phyloP scores from a whole-genome alignment of 306 rosid genomes.

The Castanopsis chinensis region DNA sequence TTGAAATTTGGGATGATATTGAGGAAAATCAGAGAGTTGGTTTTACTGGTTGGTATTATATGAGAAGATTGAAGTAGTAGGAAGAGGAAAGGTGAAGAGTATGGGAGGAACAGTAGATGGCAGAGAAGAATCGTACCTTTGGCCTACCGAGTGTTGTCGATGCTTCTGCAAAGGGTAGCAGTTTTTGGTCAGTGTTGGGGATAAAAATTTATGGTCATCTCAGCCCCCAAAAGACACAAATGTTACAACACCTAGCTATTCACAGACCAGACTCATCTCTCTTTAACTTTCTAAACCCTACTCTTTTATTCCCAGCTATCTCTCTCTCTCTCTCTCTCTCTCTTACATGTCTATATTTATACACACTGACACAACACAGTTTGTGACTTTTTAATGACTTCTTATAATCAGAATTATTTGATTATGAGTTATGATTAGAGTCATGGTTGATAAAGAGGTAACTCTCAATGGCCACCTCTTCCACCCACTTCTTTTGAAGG shows the following conservation, averaged over 20 bases:
- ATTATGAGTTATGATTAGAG: slow-evolving; percentile 50
- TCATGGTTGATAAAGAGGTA: slow-evolving; percentile 39
- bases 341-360: background rate
- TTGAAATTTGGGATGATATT: slow-evolving; percentile 31
- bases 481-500: slow-evolving; percentile 52
- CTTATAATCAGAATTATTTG: slow-evolving; percentile 8
- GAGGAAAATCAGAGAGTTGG: slow-evolving; percentile 19
- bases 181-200: slow-evolving; percentile 46
- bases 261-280: slow-evolving; percentile 20
- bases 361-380: background rate
- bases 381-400: background rate
- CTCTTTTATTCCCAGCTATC: slow-evolving; percentile 10
- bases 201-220: slow-evolving; percentile 42
- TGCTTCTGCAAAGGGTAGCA: slow-evolving; percentile 63
- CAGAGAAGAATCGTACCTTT: slow-evolving; percentile 39
- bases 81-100: background rate
- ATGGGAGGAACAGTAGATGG: slow-evolving; percentile 10
- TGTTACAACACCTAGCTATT: slow-evolving; percentile 22
- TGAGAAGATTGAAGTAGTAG: slow-evolving; percentile 19
- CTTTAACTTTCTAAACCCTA: slow-evolving; percentile 13
- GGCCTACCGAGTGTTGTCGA: slow-evolving; percentile 37
- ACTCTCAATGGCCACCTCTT: slow-evolving; percentile 41
- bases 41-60: slow-evolving; percentile 29
- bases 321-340: background rate
- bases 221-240: slow-evolving; percentile 38